Evolutionary conservation across 805 yeast genomes (phyloP), one percentile per base, ranked within the genome.

Genomic region (Scheffersomyces lignosus): DNA sequence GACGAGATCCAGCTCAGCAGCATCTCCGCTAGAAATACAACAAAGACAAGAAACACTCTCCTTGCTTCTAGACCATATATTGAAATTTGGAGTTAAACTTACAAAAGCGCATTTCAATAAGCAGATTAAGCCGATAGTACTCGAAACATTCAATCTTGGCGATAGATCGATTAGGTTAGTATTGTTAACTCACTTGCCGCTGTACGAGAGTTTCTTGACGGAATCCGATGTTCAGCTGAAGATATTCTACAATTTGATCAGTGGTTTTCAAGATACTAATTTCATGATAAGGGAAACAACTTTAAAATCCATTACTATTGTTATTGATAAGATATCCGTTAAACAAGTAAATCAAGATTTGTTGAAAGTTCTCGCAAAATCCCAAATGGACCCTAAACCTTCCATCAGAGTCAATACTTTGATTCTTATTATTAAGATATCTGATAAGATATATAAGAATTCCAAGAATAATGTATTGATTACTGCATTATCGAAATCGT

Each of bases 321-420:
- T 90, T 18, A 78, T 81, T 1, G 77, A 80, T 15, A 79, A 78
- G 49, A 72, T 91, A 2, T 75, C 86, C 0, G 87, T 81, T 26
- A 75, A 96, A 37, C 95, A 86, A 56, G 67, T 90, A 33, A 91
- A 91, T 57, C 89, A 89, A 51, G 98, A 93, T 33, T 64, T 91
- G 15, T 64, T 91, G 37, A 75, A 95, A 46, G 73, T 78, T 37
- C 66, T 91, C 37, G 98, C 98, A 0, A 86, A 81, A 49, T 73
- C 88, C 7, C 96, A 87, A 54, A 76, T 72, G 58, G 96, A 88
- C 54, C 79, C 78, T 4, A 78, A 77, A 33, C 82, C 91, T 2
- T 83, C 84, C 8, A 82, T 88, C 20, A 64, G 96, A 48, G 84
- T 87, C 3, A 84, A 83, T 51, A 86, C 95, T 0, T 76, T 87